Percentiles rank a stretch among this genome's conserved stretches.
Conservation (phyloP, 768 basidiomycete species). For the Crucibulum laeve region DNA sequence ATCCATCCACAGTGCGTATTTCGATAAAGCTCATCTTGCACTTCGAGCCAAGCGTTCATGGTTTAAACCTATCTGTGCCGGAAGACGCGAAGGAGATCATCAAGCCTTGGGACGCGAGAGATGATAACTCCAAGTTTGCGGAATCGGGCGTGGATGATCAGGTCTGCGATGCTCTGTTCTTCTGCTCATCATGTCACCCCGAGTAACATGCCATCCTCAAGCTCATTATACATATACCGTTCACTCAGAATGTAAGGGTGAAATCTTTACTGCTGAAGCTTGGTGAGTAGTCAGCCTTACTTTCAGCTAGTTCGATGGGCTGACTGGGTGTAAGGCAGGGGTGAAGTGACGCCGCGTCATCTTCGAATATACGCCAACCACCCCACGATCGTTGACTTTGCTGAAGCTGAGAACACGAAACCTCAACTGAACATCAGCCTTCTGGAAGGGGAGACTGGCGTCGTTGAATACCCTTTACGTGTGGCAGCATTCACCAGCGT, state of each 20-base stretch:
- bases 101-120: constrained; percentile 79
- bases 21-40: not conserved
- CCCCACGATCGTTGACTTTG: constrained; percentile 72
- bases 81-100: constrained; percentile 75
- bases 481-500: constrained; percentile 75
- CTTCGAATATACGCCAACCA: constrained; percentile 74
- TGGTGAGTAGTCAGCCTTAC: constrained; percentile 38
- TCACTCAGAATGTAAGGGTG: constrained; percentile 72
- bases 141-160: constrained; percentile 87
- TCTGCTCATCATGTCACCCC: constrained; percentile 6
- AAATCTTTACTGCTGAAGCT: constrained; percentile 73
- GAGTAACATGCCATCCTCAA: constrained; percentile 19
- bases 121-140: constrained; percentile 58
- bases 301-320: not conserved
- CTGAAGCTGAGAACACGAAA: constrained; percentile 61
- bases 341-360: constrained; percentile 71
- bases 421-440: constrained; percentile 72
- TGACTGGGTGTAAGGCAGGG: constrained; percentile 49
- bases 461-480: constrained; percentile 74
- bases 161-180: constrained; percentile 31
- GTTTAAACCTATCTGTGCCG: constrained; percentile 75
- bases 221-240: constrained; percentile 82
- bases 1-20: not conserved
- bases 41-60: constrained; percentile 60
- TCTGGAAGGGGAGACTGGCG: constrained; percentile 62